A percentile compares a stretch with the other conserved stretches of the same genome.
These are phyloP conservation scores for Bruguiera hainesii DNA, from an alignment of 441 rosid genomes.

Conservation along the genomic window DNA sequence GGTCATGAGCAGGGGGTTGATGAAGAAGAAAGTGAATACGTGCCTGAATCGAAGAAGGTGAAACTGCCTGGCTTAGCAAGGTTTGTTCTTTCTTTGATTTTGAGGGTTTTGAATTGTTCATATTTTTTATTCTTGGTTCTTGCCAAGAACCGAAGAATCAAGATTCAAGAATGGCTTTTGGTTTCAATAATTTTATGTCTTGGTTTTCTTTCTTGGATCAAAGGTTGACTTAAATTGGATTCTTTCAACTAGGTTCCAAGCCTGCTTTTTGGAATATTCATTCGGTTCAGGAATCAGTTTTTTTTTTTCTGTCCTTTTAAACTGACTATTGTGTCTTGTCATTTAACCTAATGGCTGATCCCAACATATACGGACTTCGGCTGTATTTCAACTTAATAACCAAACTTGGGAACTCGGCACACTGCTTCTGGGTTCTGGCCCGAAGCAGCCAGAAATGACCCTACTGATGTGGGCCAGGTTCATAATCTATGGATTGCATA, in stretches of 20 bases:
- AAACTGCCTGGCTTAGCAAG: conserved; percentile 87
- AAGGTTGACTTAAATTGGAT: conserved; percentile 1
- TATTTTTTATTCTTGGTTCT: neutral
- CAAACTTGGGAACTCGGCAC: conserved; percentile 7
- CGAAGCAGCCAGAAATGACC: neutral
- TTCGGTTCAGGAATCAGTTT: neutral
- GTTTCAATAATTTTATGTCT: neutral
- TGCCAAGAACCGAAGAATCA: too few relatives aligned
- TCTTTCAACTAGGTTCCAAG: conserved; percentile 9
- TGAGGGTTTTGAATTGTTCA: neutral
- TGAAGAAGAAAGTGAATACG: conserved; percentile 42
- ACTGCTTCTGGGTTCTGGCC: neutral
- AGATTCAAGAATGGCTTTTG: neutral
- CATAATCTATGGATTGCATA: neutral
- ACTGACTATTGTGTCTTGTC: neutral
- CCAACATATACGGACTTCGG: neutral
- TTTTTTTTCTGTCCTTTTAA: neutral
- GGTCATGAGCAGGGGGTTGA: conserved; percentile 53
- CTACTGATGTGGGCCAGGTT: neutral
- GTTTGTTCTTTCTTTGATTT: conserved; percentile 35
- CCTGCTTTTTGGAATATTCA: neutral
- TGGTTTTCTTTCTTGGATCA: conserved; percentile 3
- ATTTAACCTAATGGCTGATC: neutral
- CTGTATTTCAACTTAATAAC: neutral
- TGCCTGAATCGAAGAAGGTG: conserved; percentile 63